A percentile compares a stretch with the other conserved stretches of the same genome.
phyloP scores from a whole-genome alignment of 148 eudicot genomes.

The Spergularia marina region DNA sequence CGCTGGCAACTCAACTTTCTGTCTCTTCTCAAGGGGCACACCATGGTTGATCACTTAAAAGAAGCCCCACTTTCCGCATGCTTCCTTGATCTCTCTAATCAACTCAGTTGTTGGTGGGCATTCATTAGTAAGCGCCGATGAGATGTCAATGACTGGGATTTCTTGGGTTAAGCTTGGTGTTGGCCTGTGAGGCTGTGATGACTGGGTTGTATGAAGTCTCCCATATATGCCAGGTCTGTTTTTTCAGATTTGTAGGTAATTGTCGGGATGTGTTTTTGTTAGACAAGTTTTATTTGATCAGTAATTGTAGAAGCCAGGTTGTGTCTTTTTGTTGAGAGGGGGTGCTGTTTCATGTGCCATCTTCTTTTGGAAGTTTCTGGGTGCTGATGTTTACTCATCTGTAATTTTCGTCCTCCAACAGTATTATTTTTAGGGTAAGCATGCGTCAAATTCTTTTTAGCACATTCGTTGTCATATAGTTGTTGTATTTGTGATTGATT shows the following conservation, averaged over 20 bases:
- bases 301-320: no score
- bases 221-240: no score
- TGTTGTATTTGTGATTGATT: no score
- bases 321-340: background rate
- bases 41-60: conserved; percentile 71
- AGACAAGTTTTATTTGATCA: no score
- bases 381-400: background rate
- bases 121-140: conserved; percentile 20
- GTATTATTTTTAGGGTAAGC: background rate
- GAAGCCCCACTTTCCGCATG: conserved; percentile 63
- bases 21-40: conserved; percentile 36
- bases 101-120: conserved; percentile 7
- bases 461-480: no score
- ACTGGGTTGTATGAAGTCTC: conserved; percentile 49
- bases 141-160: conserved; percentile 59
- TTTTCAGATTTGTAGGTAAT: no score
- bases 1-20: conserved; percentile 31
- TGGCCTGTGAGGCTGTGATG: conserved; percentile 48
- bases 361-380: conserved; percentile 24
- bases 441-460: no score
- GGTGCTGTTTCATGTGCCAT: conserved; percentile 3
- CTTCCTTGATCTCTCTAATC: conserved; percentile 39
- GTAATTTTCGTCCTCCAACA: background rate
- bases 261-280: background rate
- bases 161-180: conserved; percentile 28